Conservation (phyloP, 1,139 yeast species). For the Kodamaea arcana region DNA sequence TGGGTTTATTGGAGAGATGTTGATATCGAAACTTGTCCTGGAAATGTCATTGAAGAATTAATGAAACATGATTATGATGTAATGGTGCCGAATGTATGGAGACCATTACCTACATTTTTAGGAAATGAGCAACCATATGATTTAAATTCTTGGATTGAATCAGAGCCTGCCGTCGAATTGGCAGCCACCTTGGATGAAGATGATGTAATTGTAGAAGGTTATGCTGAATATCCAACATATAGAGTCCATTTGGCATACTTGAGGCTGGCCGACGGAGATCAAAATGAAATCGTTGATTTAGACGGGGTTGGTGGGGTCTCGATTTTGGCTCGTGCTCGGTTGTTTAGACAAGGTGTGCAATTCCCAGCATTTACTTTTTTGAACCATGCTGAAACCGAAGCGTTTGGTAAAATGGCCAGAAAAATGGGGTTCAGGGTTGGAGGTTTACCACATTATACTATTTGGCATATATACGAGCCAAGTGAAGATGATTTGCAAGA, state of each 20-base stretch:
- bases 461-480: conserved; percentile 87
- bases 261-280: conserved; percentile 83
- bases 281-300: conserved; percentile 79
- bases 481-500: conserved; percentile 84
- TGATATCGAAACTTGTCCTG: conserved; percentile 51
- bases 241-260: conserved; percentile 85
- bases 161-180: conserved; percentile 75
- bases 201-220: conserved; percentile 88
- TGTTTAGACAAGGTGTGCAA: conserved; percentile 76
- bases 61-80: conserved; percentile 54
- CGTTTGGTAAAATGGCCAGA: conserved; percentile 84
- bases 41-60: conserved; percentile 48
- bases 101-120: conserved; percentile 87
- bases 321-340: conserved; percentile 72
- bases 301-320: conserved; percentile 94
- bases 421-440: conserved; percentile 77
- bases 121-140: conserved; percentile 90
- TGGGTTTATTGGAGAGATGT: conserved; percentile 56
- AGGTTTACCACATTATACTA: conserved; percentile 84
- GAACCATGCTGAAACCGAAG: conserved; percentile 92
- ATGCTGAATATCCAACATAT: conserved; percentile 91
- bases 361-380: conserved; percentile 90
- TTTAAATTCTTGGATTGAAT: conserved; percentile 86
- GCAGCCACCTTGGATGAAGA: conserved; percentile 79
- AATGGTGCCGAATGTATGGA: conserved; percentile 83